Base-by-base conservation (phyloP, 2,329 filamentous ascomycete species). In the Sphaceloma murrayae region DNA sequence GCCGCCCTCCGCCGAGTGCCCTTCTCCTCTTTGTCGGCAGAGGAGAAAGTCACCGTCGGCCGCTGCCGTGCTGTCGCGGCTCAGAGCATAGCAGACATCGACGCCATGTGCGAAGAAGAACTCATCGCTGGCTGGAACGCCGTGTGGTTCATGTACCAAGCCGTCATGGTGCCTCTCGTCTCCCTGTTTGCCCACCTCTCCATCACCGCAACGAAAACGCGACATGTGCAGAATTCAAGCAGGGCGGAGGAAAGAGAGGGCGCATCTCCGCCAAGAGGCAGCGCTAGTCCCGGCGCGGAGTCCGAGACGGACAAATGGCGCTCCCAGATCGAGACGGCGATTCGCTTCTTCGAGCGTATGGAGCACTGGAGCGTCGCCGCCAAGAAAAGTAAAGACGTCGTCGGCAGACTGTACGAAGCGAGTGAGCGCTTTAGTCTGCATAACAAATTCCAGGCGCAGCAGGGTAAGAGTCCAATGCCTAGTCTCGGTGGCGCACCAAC, bases 121-220 rank as follows among this genome's bases (percentile, higher is more conserved):
- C 77, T 86, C 56, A 83, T 88, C 65, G 77, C 77, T 0, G 82
- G 82, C 6, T 88, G 82, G 83, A 85, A 85, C 58, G 83, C 80
- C 0, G 82, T 84, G 2, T 87, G 82, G 82, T 81, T 86, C 62
- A 73, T 85, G 48, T 88, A 85, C 63, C 83, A 88, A 59, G 82
- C 83, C 0, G 77, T 77, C 50, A 84, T 88, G 78, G 78, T 88
- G 6, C 83, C 83, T 0, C 71, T 89, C 1, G 74, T 89, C 8
- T 81, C 76, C 16, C 68, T 88, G 9, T 85, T 86, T 58, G 53
- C 56, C 1, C 48, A 54, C 4, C 43, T 58, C 8, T 51, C 52
- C 1, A 36, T 51, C 19, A 47, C 48, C 5, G 31, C 30, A 7
- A 19, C 42, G 8, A 16, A 46, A 5, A 29, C 38, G 4, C 7